Base-by-base conservation (phyloP, 108 stramenopile genomes). In the Skeletonema tropicum region DNA sequence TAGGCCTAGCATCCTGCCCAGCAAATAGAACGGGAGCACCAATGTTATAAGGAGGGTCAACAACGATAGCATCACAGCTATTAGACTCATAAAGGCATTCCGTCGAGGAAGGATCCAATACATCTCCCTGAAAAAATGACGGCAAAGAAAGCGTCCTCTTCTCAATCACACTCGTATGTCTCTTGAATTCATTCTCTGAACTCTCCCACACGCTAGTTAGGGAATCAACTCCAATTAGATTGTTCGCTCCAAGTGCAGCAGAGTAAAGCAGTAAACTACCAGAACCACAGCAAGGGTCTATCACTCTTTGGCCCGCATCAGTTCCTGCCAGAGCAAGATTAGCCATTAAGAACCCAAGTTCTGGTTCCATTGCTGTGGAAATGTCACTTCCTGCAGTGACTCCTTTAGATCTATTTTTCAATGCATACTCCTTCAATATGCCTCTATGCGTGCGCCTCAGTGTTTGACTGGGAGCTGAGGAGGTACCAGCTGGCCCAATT, bases 281-380 rank as follows among this genome's bases (percentile, higher is more conserved):
- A 30, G 71, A 68, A 1, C 79, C 79, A 48, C 79, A 80, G 68
- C 79, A 80, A 3, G 79, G 79, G 57, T 80, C 79, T 5, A 74
- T 46, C 7, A 80, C 67, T 0, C 66, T 12, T 48, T 19, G 14
- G 4, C 36, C 23, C 5, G 35, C 17, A 3, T 46, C 42, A 29
- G 13, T 57, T 31, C 66, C 59, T 3, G 62, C 62, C 72, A 68
- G 64, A 5, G 79, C 79, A 41, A 80, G 33, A 70, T 80, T 80
- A n/a, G 79, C 73, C 79, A 80, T 80, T 35, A 80, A 25, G 48
- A 80, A 80, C 48, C 79, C 79, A n/a, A 80, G 74, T 41, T 80
- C 79, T 1, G 79, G 79, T 30, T 80, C 79, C 79, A 80, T 80
- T 60, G 79, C 79, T 13, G 77, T 79, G 61, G 61, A 68, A 3